Conservation (phyloP, 257 asterid species). For the Penstemon eatonii region DNA sequence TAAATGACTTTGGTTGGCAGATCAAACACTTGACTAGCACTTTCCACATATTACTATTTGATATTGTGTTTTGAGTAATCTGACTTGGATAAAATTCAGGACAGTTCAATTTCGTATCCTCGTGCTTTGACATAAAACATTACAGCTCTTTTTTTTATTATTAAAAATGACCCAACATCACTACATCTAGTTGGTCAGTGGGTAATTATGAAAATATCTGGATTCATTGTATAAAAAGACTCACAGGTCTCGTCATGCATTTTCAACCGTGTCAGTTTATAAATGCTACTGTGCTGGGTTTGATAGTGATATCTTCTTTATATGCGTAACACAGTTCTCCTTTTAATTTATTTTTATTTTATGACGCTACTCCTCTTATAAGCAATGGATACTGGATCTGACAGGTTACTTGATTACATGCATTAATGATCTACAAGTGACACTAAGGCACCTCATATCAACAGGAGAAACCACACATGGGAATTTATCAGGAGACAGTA, state of each 20-base stretch:
- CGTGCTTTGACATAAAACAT: conserved; percentile 15
- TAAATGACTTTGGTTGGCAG: neutral
- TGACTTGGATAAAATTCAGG: conserved; percentile 9
- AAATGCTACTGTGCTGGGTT: conserved; percentile 3
- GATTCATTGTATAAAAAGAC: conserved; percentile 1
- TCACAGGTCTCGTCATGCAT: conserved; percentile 10
- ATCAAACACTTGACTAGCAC: conserved; percentile 21
- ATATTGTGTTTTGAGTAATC: conserved; percentile 12
- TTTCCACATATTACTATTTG: conserved; percentile 6
- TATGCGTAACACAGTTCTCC: conserved; percentile 11
- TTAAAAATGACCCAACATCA: conserved; percentile 9
- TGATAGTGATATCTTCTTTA: neutral
- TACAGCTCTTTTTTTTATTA: neutral
- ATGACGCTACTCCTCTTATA: conserved; percentile 20
- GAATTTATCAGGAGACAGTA: conserved; percentile 46
- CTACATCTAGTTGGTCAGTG: conserved; percentile 11
- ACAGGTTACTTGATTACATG: conserved; percentile 72
- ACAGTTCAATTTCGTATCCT: conserved; percentile 17
- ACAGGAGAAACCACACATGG: conserved; percentile 36
- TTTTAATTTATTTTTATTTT: conserved; percentile 2
- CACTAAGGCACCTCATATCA: conserved; percentile 42
- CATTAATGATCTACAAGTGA: conserved; percentile 64
- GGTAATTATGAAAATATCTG: neutral
- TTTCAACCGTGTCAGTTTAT: conserved; percentile 5
- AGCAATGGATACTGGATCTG: conserved; percentile 32